Conservation (phyloP, 2,329 filamentous ascomycete genomes). For the Rasamsonia emersonii region DNA sequence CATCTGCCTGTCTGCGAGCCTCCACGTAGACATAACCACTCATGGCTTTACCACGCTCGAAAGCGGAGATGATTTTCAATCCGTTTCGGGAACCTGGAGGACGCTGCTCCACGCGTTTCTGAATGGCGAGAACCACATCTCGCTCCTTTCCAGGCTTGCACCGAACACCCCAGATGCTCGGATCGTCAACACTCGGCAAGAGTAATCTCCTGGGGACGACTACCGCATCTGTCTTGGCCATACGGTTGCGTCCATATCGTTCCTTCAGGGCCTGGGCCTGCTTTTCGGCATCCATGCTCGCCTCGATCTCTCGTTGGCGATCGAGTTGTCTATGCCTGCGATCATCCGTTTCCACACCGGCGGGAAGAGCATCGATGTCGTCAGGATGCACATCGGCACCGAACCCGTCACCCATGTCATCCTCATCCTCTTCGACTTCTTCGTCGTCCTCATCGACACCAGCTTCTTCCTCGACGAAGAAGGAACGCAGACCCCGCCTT, state of each 20-base stretch:
- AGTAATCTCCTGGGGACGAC: slow-evolving; percentile 78
- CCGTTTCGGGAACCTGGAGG: slow-evolving; percentile 64
- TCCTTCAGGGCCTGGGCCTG: slow-evolving; percentile 79
- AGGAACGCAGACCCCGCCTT: slow-evolving; percentile 64
- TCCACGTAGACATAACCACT: slow-evolving; percentile 94
- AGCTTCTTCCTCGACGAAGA: slow-evolving; percentile 96
- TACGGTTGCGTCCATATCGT: slow-evolving; percentile 73
- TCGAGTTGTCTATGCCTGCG: slow-evolving; percentile 90
- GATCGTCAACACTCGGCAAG: slow-evolving; percentile 87
- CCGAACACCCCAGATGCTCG: slow-evolving; percentile 87
- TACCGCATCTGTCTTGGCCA: slow-evolving; percentile 59
- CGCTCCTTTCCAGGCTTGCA: slow-evolving; percentile 94
- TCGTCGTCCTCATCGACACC: slow-evolving; percentile 94
- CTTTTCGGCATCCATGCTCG: slow-evolving; percentile 86
- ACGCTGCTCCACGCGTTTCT: slow-evolving; percentile 79
- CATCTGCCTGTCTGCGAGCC: slow-evolving; percentile 76
- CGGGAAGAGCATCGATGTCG: slow-evolving; percentile 68
- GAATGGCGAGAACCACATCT: slow-evolving; percentile 79
- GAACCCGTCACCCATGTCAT: slow-evolving; percentile 73
- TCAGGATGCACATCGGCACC: slow-evolving; percentile 86
- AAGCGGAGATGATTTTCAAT: slow-evolving; percentile 77
- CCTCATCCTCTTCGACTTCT: slow-evolving; percentile 80
- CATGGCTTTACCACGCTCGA: slow-evolving; percentile 84
- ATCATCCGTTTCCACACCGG: slow-evolving; percentile 75
- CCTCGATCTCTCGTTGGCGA: slow-evolving; percentile 76